Evolutionary conservation across 352 stramenopile genomes (phyloP).

Genomic region (Lagenidium sp.): DNA sequence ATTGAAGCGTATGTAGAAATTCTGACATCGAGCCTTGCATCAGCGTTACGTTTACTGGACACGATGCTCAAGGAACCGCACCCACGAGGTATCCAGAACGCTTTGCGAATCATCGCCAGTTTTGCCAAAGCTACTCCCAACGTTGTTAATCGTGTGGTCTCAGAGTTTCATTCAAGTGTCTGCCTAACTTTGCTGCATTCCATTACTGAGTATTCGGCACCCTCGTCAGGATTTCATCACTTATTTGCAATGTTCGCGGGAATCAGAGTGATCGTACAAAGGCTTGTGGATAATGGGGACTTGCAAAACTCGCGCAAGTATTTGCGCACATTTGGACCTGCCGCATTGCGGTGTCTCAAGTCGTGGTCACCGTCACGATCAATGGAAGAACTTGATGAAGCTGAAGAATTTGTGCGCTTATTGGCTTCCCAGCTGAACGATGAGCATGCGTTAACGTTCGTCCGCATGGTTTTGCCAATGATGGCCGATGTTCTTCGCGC

Average conservation of each 20-base stretch:
- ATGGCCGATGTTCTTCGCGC: constrained; percentile 23
- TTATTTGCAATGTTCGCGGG: too few species aligned
- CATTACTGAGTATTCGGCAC: too few species aligned
- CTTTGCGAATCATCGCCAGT: too few species aligned
- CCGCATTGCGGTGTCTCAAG: background rate
- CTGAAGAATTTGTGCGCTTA: constrained; percentile 36
- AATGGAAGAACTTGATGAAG: constrained; percentile 28
- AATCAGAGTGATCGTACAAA: constrained; percentile 6
- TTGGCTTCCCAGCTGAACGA: constrained; percentile 40
- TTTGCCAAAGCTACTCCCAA: too few species aligned
- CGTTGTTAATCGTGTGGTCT: too few species aligned
- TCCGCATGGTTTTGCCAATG: constrained; percentile 48
- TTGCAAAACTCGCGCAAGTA: background rate
- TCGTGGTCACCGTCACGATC: background rate
- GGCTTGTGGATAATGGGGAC: background rate
- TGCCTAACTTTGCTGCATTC: too few species aligned
- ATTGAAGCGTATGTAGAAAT: too few species aligned
- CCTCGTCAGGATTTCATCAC: too few species aligned
- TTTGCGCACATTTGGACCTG: background rate
- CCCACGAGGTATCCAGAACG: too few species aligned
- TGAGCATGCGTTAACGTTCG: constrained; percentile 30
- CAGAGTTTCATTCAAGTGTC: too few species aligned
- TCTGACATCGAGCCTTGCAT: too few species aligned
- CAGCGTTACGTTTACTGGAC: constrained; percentile 11
- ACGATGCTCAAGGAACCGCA: constrained; percentile 7